Evolutionary conservation across 2,329 filamentous ascomycete genomes (phyloP), one percentile per base, ranked within the genome.

Genomic region (Macrophomina phaseolina): DNA sequence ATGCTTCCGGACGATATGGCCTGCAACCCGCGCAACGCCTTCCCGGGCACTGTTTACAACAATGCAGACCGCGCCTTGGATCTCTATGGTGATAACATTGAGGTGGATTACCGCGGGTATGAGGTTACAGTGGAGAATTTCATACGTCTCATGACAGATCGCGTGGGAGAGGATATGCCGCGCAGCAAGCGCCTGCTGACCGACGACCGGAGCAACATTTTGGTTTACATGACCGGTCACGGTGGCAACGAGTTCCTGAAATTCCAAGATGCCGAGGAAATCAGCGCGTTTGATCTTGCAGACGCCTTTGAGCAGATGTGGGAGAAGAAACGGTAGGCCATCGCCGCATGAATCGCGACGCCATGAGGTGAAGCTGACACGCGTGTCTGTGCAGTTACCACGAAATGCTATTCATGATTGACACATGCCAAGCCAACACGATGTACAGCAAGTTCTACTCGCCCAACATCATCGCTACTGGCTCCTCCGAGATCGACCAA

Each of bases 1-100:
- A 98, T 99, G 94, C 88, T 99, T n/a, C 95, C 95, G 28, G 95
- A 99, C 79, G 95, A 99, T 82, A 98, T 99, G 93, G 95, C 95
- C 46, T 99, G 95, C 85, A 99, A 99, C 81, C 95, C 95, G 38
- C 93, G 95, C 74, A 99, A 99, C 78, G 93, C 94, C 60, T 99
- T 99, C 79, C 94, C 95, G 0, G 95, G 95, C 63, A 97, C 94
- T 64, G 95, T 99, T 36, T 99, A 98, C 86, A 97, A 95, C 81
- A 98, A 99, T 77, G 94, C 95, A 45, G 94, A 97, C 79, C 91
- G 95, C 70, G 93, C 93, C 8, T 90, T 99, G 58, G 95, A 99
- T 76, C 85, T 99, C 5, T 99, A 99, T 78, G 95, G 96, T 69
- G 94, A 98, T 83, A 97, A 97, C 78, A 98, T 99, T 74, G 95